Evolutionary conservation across 306 rosid species (phyloP).

Genomic region (Pueraria montana): DNA sequence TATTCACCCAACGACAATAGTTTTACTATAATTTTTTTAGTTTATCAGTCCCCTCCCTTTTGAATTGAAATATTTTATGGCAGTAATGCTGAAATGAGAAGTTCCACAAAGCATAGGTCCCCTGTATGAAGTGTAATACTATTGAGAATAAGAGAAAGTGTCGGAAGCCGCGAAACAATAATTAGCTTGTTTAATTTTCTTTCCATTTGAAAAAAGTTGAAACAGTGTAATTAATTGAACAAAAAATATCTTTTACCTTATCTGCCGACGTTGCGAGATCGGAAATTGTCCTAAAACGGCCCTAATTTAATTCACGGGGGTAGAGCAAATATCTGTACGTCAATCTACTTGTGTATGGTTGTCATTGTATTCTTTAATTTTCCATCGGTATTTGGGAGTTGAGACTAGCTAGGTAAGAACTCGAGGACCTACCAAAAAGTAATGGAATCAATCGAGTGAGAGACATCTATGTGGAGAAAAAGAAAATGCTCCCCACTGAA

Average conservation of each 20-base stretch:
- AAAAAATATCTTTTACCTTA: neutral
- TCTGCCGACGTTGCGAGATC: neutral
- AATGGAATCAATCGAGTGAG: neutral
- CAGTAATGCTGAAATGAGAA: too few species aligned
- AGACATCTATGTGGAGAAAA: neutral
- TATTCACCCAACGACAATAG: too few species aligned
- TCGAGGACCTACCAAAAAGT: conserved; percentile 37
- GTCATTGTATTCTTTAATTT: neutral
- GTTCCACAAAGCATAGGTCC: too few species aligned
- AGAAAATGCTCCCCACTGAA: neutral
- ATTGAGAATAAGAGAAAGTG: too few species aligned
- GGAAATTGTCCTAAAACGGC: neutral
- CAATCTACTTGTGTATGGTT: neutral
- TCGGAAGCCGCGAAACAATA: too few species aligned
- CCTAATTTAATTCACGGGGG: neutral
- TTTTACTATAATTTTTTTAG: too few species aligned
- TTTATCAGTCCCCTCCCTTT: too few species aligned
- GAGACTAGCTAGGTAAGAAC: neutral
- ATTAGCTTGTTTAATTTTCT: too few species aligned
- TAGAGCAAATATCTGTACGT: neutral
- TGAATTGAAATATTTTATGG: too few species aligned
- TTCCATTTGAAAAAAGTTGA: too few species aligned
- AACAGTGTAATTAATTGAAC: neutral
- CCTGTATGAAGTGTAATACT: too few species aligned
- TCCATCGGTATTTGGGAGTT: too few species aligned